phyloP scores from a whole-genome alignment of 495 filamentous ascomycete genomes.

The Neohortaea acidophila region DNA sequence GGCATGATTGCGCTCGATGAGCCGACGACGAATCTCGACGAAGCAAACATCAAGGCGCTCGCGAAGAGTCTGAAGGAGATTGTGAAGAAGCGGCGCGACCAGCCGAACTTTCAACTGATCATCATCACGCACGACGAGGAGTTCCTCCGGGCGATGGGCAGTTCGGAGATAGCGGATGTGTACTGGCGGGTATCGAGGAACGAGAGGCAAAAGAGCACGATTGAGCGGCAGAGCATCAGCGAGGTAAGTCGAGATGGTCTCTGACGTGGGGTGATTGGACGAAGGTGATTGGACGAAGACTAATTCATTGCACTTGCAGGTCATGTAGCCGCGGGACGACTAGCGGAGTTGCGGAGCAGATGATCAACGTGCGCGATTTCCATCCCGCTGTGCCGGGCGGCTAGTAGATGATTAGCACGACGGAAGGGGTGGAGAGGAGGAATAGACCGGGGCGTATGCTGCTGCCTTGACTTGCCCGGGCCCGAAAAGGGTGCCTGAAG shows the following conservation, averaged over 20 bases:
- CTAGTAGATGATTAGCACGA: no score
- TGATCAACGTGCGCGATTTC: no score
- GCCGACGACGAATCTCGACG: slow-evolving; percentile 92
- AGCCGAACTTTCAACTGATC: slow-evolving; percentile 93
- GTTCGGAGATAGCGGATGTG: slow-evolving; percentile 80
- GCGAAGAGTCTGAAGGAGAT: slow-evolving; percentile 75
- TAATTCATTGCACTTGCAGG: no score
- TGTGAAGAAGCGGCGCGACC: slow-evolving; percentile 65
- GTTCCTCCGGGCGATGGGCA: slow-evolving; percentile 84
- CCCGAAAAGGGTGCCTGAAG: no score
- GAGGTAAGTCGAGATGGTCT: slow-evolving; percentile 38
- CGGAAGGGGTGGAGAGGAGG: no score
- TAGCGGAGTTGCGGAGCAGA: no score
- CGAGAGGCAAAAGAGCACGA: slow-evolving; percentile 73
- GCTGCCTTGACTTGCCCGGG: no score
- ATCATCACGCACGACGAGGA: slow-evolving; percentile 99
- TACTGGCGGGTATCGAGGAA: slow-evolving; percentile 78
- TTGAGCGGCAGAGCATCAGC: slow-evolving; percentile 54
- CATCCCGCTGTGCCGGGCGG: no score
- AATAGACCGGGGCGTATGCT: no score
- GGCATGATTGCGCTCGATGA: slow-evolving; percentile 95
- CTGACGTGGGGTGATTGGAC: no score
- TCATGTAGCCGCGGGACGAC: neutral
- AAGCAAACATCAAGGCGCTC: slow-evolving; percentile 81
- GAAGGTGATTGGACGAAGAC: no score